Base-by-base conservation (phyloP, 2,329 filamentous ascomycete species). In the Hypocrella siamensis region DNA sequence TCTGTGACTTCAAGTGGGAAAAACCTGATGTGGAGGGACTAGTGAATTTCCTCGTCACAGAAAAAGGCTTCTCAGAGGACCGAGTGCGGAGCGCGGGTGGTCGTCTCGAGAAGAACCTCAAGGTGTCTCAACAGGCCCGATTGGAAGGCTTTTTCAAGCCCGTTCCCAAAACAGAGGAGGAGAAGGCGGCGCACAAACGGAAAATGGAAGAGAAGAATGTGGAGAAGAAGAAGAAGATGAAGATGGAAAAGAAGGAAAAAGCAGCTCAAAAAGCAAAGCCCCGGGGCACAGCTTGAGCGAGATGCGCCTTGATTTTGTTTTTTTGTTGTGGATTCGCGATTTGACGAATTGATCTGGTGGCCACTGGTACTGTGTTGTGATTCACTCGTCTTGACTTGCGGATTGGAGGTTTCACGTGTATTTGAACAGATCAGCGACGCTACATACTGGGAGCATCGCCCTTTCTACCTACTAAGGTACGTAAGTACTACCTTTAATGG, bases 1-100 rank as follows among this genome's bases (percentile, higher is more conserved):
- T 84, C 10, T 96, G 86, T 55, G 85, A 98, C 51, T 93, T 96
- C 65, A 94, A 93, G 57, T 98, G 92, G 90, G 85, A 94, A 28
- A 78, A 77, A 37, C 90, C 90, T 4, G 86, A 98, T 46, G 65
- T 90, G 2, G 85, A 94, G 3, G 88, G 84, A 0, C 70, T 98
- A 0, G 72, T 98, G 40, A 71, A 90, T 45, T 98, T 83, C 55
- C 63, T 98, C 3, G 90, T 93, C 4, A 74, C 74, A 5, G 90
- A 96, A 49, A 98, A 98, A 60, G 90, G 86, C 1, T 98, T 98
- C 65, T 93, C 77, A 19, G 92, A 98, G 52, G 90, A 98, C 49
- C 71, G 90, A 14, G 90, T 98, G 7, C 73, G 86, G 24, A 73
- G 68, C 27, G 88, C 70, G 18, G 86, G 81, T 1, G 69, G 75